Conservation (phyloP, 495 filamentous ascomycete genomes). For the Coniosporium apollinis region DNA sequence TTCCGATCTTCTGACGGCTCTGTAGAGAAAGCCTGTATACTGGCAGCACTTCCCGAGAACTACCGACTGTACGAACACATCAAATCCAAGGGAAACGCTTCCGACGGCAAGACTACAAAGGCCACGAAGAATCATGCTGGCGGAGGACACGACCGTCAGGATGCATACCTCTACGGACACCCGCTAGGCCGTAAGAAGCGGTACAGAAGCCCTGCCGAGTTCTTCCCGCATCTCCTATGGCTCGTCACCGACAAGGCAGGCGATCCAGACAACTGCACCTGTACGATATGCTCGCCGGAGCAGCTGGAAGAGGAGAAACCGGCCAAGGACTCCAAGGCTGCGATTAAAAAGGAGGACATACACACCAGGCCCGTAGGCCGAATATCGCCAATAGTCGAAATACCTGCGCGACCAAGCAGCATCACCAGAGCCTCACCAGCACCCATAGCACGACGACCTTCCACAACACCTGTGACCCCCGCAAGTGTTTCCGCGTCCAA, state of each 20-base stretch:
- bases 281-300: conserved; percentile 34
- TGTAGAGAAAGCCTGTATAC: conserved; percentile 31
- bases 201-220: conserved; percentile 40
- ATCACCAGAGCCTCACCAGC: background rate
- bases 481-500: conserved; percentile 8
- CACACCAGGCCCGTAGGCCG: conserved; percentile 1
- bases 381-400: conserved; percentile 9
- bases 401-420: conserved; percentile 1
- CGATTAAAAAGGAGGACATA: conserved; percentile 15
- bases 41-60: conserved; percentile 36
- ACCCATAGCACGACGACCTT: background rate
- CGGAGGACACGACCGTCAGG: conserved; percentile 30
- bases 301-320: conserved; percentile 22
- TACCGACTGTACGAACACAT: conserved; percentile 43
- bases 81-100: conserved; percentile 23
- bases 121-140: conserved; percentile 23
- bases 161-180: conserved; percentile 47
- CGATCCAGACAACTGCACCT: conserved; percentile 40
- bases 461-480: conserved; percentile 1
- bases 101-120: conserved; percentile 18
- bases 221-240: conserved; percentile 47
- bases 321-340: conserved; percentile 7
- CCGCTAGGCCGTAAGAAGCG: conserved; percentile 40
- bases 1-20: conserved; percentile 7
- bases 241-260: conserved; percentile 32